phyloP scores from a whole-genome alignment of 441 rosid species.

The Raphanus hybrid region DNA sequence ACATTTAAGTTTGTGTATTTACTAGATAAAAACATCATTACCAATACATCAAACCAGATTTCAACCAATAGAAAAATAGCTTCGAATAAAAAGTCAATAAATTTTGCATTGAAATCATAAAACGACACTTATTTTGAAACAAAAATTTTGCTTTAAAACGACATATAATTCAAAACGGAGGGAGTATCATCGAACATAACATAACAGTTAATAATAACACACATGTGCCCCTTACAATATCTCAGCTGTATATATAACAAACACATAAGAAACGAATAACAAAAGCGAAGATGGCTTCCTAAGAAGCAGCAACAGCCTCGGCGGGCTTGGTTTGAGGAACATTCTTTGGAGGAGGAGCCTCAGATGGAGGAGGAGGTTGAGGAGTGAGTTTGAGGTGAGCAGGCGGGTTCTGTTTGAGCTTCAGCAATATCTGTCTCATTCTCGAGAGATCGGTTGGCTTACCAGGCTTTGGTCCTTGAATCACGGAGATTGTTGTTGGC shows the following conservation, averaged over 20 bases:
- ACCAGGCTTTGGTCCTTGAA: conserved; percentile 91
- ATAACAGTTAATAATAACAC: conserved; percentile 29
- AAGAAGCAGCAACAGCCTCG: conserved; percentile 59
- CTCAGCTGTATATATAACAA: conserved; percentile 31
- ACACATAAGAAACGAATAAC: background rate
- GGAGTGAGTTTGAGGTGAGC: conserved; percentile 67
- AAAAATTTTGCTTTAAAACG: too few species aligned
- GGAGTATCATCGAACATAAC: background rate
- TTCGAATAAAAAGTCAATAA: too few species aligned
- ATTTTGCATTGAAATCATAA: too few species aligned
- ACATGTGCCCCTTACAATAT: background rate
- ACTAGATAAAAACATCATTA: too few species aligned
- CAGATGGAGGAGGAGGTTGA: conserved; percentile 54
- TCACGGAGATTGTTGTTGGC: conserved; percentile 56
- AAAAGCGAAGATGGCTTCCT: background rate
- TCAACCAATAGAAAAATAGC: too few species aligned
- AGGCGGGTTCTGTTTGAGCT: conserved; percentile 79
- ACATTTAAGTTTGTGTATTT: too few species aligned
- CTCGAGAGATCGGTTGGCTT: conserved; percentile 89
- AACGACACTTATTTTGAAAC: too few species aligned
- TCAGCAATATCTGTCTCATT: conserved; percentile 74
- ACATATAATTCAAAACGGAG: too few species aligned
- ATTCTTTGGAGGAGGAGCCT: conserved; percentile 40
- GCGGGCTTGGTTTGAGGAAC: conserved; percentile 41
- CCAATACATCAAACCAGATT: too few species aligned